phyloP scores from a whole-genome alignment of 75 land plant genomes.

The Chamaecyparis obtusa region DNA sequence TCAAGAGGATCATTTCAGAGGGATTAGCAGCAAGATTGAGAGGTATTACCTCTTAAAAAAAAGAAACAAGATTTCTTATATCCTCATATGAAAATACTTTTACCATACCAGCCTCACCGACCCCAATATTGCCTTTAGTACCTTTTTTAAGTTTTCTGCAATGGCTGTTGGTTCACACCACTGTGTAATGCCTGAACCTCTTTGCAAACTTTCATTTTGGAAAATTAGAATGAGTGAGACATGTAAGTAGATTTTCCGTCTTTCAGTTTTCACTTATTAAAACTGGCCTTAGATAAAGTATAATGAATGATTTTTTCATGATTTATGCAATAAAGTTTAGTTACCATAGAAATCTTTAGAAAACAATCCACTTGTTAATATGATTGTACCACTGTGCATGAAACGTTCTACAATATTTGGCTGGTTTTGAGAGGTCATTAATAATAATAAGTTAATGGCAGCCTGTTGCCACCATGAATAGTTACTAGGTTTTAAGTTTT shows the following conservation, averaged over 20 bases:
- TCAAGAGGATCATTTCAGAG: too few species aligned
- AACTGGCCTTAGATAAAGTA: neutral
- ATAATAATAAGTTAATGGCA: neutral
- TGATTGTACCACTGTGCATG: neutral
- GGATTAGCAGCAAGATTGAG: too few species aligned
- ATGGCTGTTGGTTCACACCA: too few species aligned
- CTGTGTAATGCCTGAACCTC: neutral
- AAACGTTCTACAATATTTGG: neutral
- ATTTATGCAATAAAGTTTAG: too few species aligned
- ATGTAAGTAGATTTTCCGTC: neutral
- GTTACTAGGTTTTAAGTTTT: neutral
- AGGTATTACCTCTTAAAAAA: too few species aligned
- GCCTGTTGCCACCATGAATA: neutral
- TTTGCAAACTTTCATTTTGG: neutral
- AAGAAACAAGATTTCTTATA: too few species aligned
- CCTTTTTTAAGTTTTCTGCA: too few species aligned
- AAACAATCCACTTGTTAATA: too few species aligned
- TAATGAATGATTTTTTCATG: neutral
- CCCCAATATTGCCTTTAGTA: too few species aligned
- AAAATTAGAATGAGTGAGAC: neutral
- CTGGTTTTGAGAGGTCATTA: neutral
- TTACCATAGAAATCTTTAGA: too few species aligned
- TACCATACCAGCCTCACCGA: too few species aligned
- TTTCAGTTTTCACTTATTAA: neutral
- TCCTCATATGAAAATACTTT: too few species aligned